Percentiles rank a stretch among this genome's conserved stretches.
Evolutionary conservation across 495 filamentous ascomycete species (phyloP).

Genomic region (Trichoderma asperelloides): DNA sequence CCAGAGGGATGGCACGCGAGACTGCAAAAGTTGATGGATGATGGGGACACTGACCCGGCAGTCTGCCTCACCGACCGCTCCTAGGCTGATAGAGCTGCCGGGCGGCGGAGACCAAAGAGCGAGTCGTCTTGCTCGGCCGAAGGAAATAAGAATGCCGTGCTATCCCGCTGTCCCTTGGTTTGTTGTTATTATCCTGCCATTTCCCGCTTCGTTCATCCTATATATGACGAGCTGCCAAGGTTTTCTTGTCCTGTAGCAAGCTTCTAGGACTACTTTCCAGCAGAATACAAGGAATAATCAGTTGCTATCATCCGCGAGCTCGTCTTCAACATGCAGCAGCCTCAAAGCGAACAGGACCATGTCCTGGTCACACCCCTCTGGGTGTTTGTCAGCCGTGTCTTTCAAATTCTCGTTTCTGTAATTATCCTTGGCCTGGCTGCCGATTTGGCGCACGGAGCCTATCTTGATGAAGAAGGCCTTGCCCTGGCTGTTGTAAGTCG

Average conservation of each 20-base stretch:
- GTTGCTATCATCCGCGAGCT: not conserved
- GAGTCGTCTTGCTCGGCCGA: not conserved
- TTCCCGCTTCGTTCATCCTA: not conserved
- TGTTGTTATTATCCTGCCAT: not conserved
- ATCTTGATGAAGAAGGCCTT: slow-evolving; percentile 27
- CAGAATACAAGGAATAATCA: not conserved
- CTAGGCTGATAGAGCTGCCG: not conserved
- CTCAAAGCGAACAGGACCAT: not conserved
- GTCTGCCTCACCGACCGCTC: slow-evolving; percentile 4
- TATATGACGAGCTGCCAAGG: not conserved
- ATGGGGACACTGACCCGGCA: not conserved
- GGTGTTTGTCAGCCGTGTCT: slow-evolving; percentile 28
- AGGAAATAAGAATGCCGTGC: slow-evolving; percentile 2
- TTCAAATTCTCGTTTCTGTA: slow-evolving; percentile 31
- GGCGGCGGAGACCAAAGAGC: not conserved
- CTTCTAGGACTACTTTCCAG: not conserved
- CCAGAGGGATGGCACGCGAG: not conserved
- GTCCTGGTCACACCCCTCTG: slow-evolving; percentile 28
- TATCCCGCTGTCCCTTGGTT: not conserved
- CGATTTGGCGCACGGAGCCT: slow-evolving; percentile 32
- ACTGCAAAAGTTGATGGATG: not conserved
- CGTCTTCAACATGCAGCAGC: slow-evolving; percentile 1
- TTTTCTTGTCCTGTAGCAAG: not conserved
- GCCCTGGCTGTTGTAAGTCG: slow-evolving; percentile 31
- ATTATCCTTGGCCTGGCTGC: slow-evolving; percentile 30